Base-by-base conservation (phyloP, 352 stramenopile genomes). In the Peronospora tabacina region DNA sequence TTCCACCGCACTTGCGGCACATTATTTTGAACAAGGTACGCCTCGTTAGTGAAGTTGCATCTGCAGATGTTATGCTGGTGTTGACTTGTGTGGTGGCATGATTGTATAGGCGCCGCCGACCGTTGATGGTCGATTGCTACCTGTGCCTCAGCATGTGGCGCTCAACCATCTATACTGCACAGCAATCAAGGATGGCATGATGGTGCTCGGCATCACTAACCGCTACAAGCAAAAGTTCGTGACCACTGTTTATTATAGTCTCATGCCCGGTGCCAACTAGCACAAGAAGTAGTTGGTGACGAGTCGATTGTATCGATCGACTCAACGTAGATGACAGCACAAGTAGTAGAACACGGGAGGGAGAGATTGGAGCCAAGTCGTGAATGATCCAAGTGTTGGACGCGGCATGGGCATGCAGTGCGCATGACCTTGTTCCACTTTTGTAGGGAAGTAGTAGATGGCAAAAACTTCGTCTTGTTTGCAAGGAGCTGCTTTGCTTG, bases 151-250 rank as follows among this genome's bases (percentile, higher is more conserved):
- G 75, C 96, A 99, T 69, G 97, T 99, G 29, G 96, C 97, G 11
- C 80, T 99, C 19, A 99, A 99, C 71, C 97, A 99, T 78, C 74
- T 99, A 13, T 99, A 99, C 70, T 99, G 97, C 74, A 99, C 96
- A 45, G 90, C 92, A 29, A 97, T 98, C 66, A 97, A 97, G 70
- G 97, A 99, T 72, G 96, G 97, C 46, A 98, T 99, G 93, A 99
- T 99, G 95, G 96, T 99, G 43, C 82, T 99, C 17, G 96, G 96
- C 46, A 97, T 98, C 72, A 99, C 96, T 16, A 95, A 98, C 54
- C 84, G 96, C 37, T 91, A 91, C 68, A 97, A 97, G 74, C 93
- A 97, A 46, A 98, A 98, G 65, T 98, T 97, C 66, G 93, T 98
- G 50, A 99, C 95, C 8, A 98, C 93, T 17, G 95, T 99, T 40